Evolutionary conservation across 768 basidiomycete species (phyloP), one percentile per base, ranked within the genome.

Genomic region (Mycena indigotica): DNA sequence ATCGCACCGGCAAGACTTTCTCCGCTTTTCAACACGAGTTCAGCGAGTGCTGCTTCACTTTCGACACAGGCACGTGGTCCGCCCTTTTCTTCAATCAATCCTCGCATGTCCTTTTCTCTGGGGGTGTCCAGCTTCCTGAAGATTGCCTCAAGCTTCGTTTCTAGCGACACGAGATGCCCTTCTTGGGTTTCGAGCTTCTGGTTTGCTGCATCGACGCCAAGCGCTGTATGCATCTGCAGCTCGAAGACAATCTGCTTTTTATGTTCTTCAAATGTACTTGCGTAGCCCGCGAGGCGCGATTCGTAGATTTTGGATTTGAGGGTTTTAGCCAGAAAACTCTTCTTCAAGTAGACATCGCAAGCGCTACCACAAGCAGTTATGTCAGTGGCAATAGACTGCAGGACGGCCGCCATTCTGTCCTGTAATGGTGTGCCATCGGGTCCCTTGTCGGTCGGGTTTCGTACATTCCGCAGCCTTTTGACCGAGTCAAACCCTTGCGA

Each of bases 261-360:
- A 6, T 70, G 67, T 3, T 67, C 54, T 6, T 57, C 56, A 58
- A 79, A 79, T 16, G 29, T 65, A 19, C 58, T 55, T 12, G 69
- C 64, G 50, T 71, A 72, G 0, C 57, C 67, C 0, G 71, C 67
- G 2, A 81, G 69, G 10, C 67, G 67, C 1, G 49, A 51, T 51
- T 77, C 74, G 65, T 77, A 80, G 5, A 63, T 61, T 15, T 63
- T 67, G 23, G 66, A 62, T 40, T 70, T 70, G n/a, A 73, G 38
- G 2, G 66, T 64, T 46, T 69, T 70, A 10, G 67, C 73, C 19
- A 73, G 58, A 21, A 74, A 60, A 17, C 66, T 61, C 29, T 74
- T 72, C 49, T 75, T 73, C 50, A 68, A 45, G 55, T 78, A 80
- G 3, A 71, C 66, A 41, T 79, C 77, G 60, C 76, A 73, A 16